A percentile compares a stretch with the other conserved stretches of the same genome.
These are phyloP conservation scores for Phytophthora hybrid DNA, from an alignment of 352 stramenopile species.

Conservation along the genomic window DNA sequence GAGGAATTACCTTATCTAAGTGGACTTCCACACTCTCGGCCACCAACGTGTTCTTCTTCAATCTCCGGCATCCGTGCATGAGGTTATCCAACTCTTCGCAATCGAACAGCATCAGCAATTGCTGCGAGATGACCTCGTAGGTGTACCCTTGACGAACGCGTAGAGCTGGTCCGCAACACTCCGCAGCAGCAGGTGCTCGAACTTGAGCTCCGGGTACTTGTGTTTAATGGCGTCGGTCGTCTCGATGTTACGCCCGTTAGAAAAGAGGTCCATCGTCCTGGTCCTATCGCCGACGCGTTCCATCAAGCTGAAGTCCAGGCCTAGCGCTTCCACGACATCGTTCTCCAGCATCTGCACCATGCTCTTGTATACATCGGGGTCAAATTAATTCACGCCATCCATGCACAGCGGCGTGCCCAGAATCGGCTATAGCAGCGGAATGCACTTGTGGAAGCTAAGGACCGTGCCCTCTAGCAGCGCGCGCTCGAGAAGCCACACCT, in stretches of 20 bases:
- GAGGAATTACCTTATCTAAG: no score
- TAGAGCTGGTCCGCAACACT: no score
- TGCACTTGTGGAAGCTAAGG: slow-evolving; percentile 94
- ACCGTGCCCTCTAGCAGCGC: slow-evolving; percentile 92
- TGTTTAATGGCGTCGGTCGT: slow-evolving; percentile 96
- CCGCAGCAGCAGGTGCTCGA: no score
- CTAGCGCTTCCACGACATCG: slow-evolving; percentile 56
- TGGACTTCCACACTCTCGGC: no score
- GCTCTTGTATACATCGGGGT: slow-evolving; percentile 68
- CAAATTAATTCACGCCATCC: slow-evolving; percentile 92
- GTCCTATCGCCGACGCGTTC: slow-evolving; percentile 37
- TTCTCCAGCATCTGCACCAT: slow-evolving; percentile 74
- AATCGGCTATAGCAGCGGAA: slow-evolving; percentile 98
- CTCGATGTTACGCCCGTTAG: slow-evolving; percentile 65
- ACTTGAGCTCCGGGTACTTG: no score
- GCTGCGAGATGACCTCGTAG: no score
- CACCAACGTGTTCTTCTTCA: no score
- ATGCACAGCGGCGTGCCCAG: slow-evolving; percentile 95
- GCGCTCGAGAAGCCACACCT: slow-evolving; percentile 63
- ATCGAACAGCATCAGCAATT: no score
- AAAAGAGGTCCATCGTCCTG: slow-evolving; percentile 67
- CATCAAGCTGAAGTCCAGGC: slow-evolving; percentile 72
- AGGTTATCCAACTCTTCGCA: no score
- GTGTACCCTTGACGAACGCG: no score
- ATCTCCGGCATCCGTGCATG: no score